Base-by-base conservation (phyloP, 1,139 yeast species). In the Casaregolazyma lundiana region DNA sequence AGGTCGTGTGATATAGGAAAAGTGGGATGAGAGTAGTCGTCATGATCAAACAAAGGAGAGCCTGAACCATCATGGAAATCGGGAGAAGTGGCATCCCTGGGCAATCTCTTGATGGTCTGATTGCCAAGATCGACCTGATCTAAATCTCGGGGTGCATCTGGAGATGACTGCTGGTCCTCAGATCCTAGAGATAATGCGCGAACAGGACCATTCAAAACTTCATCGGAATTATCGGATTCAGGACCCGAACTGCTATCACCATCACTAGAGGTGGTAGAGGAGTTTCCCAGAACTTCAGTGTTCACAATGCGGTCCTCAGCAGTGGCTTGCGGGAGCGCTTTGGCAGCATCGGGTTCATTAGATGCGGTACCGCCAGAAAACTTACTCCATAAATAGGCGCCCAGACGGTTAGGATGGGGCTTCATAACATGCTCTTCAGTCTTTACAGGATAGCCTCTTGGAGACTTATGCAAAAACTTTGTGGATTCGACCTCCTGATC, bases 211-310 rank as follows among this genome's bases (percentile, higher is more conserved):
- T 26, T 15, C 15, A 26, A 15, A 11, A 26, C 13, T 26, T 26
- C 32, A 13, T 26, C 32, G 6, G 32, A 26, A 21, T 16, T 20
- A 41, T 35, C 44, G 13, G 38, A 35, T 4, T 20, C 39, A 17
- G 44, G 39, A 16, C 38, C 32, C 6, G 34, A 24, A 15, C 18
- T 19, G 16, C 17, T 19, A 9, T 19, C 21, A 13, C 21, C 38
- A 21, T 24, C 38, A 3, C 35, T 34, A 20, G 44, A 41, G 24
- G 44, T 35, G n/a, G 35, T 41, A 16, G 44, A 41, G 16, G 17
- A 40, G 22, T 40, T 40, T 6, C 32, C 32, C 11, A 40, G 35
- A 17, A 40, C 34, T 2, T 35, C 30, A 19, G 37, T 32, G 16
- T 6, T n/a, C 3, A 29, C 24, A 11, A 6, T 20, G 18, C 26